Evolutionary conservation across 805 yeast genomes (phyloP).

Genomic region (Danielozyma ontarioensis): DNA sequence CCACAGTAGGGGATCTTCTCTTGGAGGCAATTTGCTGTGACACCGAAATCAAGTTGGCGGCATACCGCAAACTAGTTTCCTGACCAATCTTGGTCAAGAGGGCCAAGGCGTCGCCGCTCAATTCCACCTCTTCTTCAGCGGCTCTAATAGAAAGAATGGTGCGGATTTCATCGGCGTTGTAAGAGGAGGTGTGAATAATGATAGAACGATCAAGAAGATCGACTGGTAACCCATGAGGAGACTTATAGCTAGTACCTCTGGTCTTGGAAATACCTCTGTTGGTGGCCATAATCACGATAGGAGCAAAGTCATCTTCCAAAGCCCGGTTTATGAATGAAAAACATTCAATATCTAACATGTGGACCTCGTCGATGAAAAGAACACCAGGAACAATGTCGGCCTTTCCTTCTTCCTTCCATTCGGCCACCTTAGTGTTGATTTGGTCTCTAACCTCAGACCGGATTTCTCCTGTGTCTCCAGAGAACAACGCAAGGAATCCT

Average conservation of each 20-base stretch:
- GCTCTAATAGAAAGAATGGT: constrained; percentile 86
- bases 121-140: constrained; percentile 87
- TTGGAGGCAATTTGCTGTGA: constrained; percentile 81
- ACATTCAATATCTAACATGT: constrained; percentile 96
- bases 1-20: constrained; percentile 68
- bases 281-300: constrained; percentile 97
- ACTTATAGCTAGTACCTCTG: constrained; percentile 87
- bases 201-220: constrained; percentile 92
- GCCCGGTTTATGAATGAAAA: constrained; percentile 95
- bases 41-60: constrained; percentile 85
- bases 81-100: constrained; percentile 84
- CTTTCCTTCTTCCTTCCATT: constrained; percentile 98
- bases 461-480: constrained; percentile 97
- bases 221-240: constrained; percentile 97
- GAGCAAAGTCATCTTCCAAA: constrained; percentile 92
- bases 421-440: constrained; percentile 93
- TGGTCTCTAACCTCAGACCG: constrained; percentile 93
- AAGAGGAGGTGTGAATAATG: constrained; percentile 80
- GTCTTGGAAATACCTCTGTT: constrained; percentile 93
- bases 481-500: constrained; percentile 91
- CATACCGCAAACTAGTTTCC: constrained; percentile 89
- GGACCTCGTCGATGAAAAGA: constrained; percentile 94
- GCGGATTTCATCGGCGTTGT: constrained; percentile 77
- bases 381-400: constrained; percentile 98
- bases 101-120: constrained; percentile 76